Conservation (phyloP, 2,329 filamentous ascomycete species). For the Corniculantispora saksenae region DNA sequence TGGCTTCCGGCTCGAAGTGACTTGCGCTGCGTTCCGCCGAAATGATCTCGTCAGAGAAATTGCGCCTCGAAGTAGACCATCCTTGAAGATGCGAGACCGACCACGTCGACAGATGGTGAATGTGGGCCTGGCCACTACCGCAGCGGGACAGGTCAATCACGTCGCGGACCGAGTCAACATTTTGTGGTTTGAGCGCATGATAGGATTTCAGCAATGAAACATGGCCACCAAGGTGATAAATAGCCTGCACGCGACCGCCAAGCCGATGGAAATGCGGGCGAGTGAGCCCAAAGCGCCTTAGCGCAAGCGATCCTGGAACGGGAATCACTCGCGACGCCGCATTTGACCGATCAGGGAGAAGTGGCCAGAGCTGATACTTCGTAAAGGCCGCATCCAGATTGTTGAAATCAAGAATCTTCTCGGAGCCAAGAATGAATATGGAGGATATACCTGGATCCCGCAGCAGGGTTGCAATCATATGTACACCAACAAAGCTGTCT, state of each 20-base stretch:
- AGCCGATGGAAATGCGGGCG: conserved; percentile 26
- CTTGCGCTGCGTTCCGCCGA: conserved; percentile 10
- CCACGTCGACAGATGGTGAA: conserved; percentile 30
- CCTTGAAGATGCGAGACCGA: conserved; percentile 29
- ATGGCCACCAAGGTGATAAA: conserved; percentile 30
- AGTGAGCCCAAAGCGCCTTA: conserved; percentile 27
- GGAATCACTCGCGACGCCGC: conserved; percentile 20
- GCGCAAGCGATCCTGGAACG: conserved; percentile 25
- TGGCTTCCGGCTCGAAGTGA: conserved; percentile 25
- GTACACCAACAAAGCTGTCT: conserved; percentile 26
- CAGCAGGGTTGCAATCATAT: conserved; percentile 6
- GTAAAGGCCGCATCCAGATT: neutral
- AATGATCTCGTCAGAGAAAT: conserved; percentile 21
- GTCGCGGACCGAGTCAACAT: conserved; percentile 27
- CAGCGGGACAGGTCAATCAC: conserved; percentile 26
- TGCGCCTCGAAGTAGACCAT: conserved; percentile 25
- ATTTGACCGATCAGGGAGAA: neutral
- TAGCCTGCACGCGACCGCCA: conserved; percentile 25
- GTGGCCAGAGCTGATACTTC: neutral
- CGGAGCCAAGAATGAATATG: neutral
- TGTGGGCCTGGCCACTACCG: conserved; percentile 11
- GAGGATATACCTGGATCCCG: neutral
- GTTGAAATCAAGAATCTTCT: neutral
- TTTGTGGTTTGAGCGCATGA: conserved; percentile 24
- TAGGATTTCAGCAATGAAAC: conserved; percentile 31